A percentile compares a stretch with the other conserved stretches of the same genome.
phyloP scores from a whole-genome alignment of 108 stramenopile genomes.

The Licmophora abbreviata region DNA sequence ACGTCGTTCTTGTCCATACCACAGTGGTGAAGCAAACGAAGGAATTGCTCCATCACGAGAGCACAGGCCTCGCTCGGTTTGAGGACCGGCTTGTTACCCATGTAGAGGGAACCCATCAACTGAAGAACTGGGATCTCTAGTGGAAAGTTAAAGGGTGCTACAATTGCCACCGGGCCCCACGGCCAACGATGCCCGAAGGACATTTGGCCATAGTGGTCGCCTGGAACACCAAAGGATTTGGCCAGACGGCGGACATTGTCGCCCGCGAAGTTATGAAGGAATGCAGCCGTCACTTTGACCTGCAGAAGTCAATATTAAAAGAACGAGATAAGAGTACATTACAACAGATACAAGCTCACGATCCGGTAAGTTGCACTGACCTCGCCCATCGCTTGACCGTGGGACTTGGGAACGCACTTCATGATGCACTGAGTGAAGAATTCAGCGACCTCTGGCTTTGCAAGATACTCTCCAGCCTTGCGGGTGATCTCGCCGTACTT shows the following conservation, averaged over 20 bases:
- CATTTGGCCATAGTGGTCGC: slow-evolving; percentile 94
- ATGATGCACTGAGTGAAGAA: slow-evolving; percentile 86
- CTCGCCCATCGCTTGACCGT: slow-evolving; percentile 89
- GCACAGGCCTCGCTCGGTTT: slow-evolving; percentile 84
- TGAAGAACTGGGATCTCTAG: slow-evolving; percentile 94
- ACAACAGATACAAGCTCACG: background rate
- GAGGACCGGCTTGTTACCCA: slow-evolving; percentile 95
- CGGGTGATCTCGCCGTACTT: slow-evolving; percentile 77
- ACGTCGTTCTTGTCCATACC: slow-evolving; percentile 88
- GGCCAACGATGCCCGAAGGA: slow-evolving; percentile 93
- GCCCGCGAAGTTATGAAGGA: slow-evolving; percentile 85
- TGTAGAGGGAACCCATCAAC: slow-evolving; percentile 93
- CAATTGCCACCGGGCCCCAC: slow-evolving; percentile 88
- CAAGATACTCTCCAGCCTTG: slow-evolving; percentile 72
- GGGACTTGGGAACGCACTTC: slow-evolving; percentile 90
- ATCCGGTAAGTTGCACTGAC: slow-evolving; percentile 28
- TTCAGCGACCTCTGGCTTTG: slow-evolving; percentile 68
- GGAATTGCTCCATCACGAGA: slow-evolving; percentile 90
- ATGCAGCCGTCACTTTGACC: slow-evolving; percentile 66
- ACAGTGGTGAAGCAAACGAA: slow-evolving; percentile 84
- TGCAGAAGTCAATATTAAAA: background rate
- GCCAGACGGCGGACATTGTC: slow-evolving; percentile 91
- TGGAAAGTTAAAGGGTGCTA: slow-evolving; percentile 95
- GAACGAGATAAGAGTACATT: background rate
- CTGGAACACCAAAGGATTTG: slow-evolving; percentile 78